phyloP scores from a whole-genome alignment of 352 stramenopile genomes.

The Globisporangium ultimum region DNA sequence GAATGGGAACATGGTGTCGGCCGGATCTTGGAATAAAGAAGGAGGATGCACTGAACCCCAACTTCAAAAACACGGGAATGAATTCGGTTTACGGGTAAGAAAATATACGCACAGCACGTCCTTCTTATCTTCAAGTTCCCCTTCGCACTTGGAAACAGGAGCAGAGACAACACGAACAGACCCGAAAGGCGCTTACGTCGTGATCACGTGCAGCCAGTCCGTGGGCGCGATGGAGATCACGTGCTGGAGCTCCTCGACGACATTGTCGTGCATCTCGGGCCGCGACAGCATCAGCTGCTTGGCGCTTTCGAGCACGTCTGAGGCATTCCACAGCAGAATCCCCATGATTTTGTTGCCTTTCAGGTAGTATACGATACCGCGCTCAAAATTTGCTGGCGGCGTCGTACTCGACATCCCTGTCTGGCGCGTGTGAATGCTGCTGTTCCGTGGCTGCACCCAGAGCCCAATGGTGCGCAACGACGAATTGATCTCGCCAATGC shows the following conservation, averaged over 20 bases:
- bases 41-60: no score
- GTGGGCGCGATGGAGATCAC: slow-evolving; percentile 83
- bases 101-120: no score
- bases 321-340: slow-evolving; percentile 89
- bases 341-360: slow-evolving; percentile 88
- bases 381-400: slow-evolving; percentile 43
- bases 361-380: slow-evolving; percentile 90
- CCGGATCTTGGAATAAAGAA: no score
- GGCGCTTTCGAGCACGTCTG: slow-evolving; percentile 81
- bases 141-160: no score
- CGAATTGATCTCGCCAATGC: slow-evolving; percentile 83
- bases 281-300: slow-evolving; percentile 77
- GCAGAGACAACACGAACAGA: no score
- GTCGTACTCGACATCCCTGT: slow-evolving; percentile 8
- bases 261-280: slow-evolving; percentile 68
- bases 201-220: slow-evolving; percentile 83
- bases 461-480: slow-evolving; percentile 74
- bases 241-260: slow-evolving; percentile 72
- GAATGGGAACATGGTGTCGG: no score
- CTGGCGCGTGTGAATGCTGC: slow-evolving; percentile 8
- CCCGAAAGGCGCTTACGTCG: slow-evolving; percentile 20
- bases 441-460: slow-evolving; percentile 62
- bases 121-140: no score
- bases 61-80: no score
- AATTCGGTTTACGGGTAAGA: no score